Evolutionary conservation across 495 filamentous ascomycete species (phyloP).

Genomic region (Talaromyces trachyspermus): DNA sequence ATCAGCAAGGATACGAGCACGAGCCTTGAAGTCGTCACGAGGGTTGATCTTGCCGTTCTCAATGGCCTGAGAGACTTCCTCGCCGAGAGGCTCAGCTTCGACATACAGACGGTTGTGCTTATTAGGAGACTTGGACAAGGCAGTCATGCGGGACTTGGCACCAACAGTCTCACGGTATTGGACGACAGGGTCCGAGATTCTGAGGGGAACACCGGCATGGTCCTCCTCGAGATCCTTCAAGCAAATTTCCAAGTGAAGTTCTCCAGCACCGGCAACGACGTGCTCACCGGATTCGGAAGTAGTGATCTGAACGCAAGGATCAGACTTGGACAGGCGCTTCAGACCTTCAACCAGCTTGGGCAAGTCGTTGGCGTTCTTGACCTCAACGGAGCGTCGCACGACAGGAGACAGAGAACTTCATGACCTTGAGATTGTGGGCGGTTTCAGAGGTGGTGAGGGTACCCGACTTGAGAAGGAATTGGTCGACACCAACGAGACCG

Average conservation of each 20-base stretch:
- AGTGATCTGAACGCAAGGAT: slow-evolving; percentile 89
- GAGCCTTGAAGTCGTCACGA: slow-evolving; percentile 98
- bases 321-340: slow-evolving; percentile 99
- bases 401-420: slow-evolving; percentile 99
- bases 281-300: slow-evolving; percentile 94
- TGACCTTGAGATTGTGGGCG: slow-evolving; percentile 99
- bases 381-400: slow-evolving; percentile 96
- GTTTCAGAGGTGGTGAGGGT: slow-evolving; percentile 95
- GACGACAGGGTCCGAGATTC: slow-evolving; percentile 94
- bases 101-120: slow-evolving; percentile 99
- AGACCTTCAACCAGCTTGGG: slow-evolving; percentile 99
- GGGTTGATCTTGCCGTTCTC: slow-evolving; percentile 87
- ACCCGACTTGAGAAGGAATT: slow-evolving; percentile 99
- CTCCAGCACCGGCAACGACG: slow-evolving; percentile 97
- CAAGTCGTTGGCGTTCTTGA: slow-evolving; percentile 99
- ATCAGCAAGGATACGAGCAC: slow-evolving; percentile 93
- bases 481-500: slow-evolving; percentile 97
- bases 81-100: slow-evolving; percentile 76
- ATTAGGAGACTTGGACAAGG: slow-evolving; percentile 98
- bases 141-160: slow-evolving; percentile 79
- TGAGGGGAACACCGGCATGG: slow-evolving; percentile 95
- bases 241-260: slow-evolving; percentile 99
- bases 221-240: slow-evolving; percentile 99
- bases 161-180: slow-evolving; percentile 94
- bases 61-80: slow-evolving; percentile 87